These are phyloP conservation scores for Datisca glomerata DNA, from an alignment of 306 rosid species.

Conservation along the genomic window DNA sequence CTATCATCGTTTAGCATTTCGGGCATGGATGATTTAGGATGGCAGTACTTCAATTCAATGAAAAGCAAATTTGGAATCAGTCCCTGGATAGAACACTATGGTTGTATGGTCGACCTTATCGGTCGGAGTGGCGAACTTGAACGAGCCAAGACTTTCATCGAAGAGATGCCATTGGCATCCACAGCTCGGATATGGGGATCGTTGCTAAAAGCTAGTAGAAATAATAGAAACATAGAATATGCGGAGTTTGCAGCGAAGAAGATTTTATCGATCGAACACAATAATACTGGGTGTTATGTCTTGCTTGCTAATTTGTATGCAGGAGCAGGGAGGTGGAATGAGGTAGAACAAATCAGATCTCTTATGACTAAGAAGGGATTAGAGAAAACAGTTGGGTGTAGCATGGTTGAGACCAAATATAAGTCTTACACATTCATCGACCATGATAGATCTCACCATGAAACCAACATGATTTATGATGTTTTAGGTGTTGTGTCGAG, in stretches of 20 bases:
- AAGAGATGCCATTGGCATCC: constrained; percentile 31
- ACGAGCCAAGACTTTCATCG: constrained; percentile 34
- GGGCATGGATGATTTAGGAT: constrained; percentile 38
- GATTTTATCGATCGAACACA: constrained; percentile 23
- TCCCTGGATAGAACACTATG: constrained; percentile 49
- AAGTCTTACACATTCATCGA: constrained; percentile 26
- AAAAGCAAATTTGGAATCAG: constrained; percentile 24
- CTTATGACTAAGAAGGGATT: constrained; percentile 29
- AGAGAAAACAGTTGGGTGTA: constrained; percentile 23
- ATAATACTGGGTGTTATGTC: constrained; percentile 39
- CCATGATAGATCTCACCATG: constrained; percentile 25
- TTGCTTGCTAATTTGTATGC: constrained; percentile 50
- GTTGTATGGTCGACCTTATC: constrained; percentile 47
- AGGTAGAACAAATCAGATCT: constrained; percentile 23
- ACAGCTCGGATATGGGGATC: constrained; percentile 58
- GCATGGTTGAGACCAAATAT: constrained; percentile 25
- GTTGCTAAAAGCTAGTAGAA: constrained; percentile 38
- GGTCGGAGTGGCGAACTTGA: constrained; percentile 32
- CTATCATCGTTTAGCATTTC: constrained; percentile 39
- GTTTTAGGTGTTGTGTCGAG: constrained; percentile 22
- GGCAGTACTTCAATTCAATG: constrained; percentile 35
- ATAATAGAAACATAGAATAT: constrained; percentile 31
- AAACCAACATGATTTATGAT: constrained; percentile 25
- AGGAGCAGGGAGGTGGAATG: constrained; percentile 40
- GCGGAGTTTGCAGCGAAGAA: constrained; percentile 37